Evolutionary conservation across 768 basidiomycete genomes (phyloP).

Genomic region (Naganishia vaughanmartiniae): DNA sequence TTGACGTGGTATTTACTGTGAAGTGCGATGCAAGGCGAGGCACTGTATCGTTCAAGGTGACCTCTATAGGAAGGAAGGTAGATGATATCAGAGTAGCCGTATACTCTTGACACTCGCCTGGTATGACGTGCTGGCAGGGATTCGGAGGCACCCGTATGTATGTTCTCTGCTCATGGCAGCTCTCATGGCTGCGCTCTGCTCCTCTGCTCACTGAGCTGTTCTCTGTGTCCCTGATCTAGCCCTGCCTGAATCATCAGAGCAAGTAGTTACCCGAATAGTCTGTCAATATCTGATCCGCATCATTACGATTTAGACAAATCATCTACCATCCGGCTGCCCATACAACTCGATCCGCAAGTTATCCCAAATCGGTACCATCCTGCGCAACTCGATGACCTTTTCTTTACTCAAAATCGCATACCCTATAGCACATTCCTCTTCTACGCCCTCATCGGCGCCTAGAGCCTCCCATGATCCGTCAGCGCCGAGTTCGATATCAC

Average conservation of each 20-base stretch:
- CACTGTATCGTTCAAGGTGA: background rate
- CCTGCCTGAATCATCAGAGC: too few relatives aligned
- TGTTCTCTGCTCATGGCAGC: too few relatives aligned
- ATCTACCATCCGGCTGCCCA: constrained; percentile 3
- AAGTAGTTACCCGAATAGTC: too few relatives aligned
- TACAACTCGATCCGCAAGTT: constrained; percentile 7
- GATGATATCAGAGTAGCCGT: too few relatives aligned
- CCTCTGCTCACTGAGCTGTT: too few relatives aligned
- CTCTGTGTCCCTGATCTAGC: too few relatives aligned
- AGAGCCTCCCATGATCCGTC: constrained; percentile 15
- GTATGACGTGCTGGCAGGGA: too few relatives aligned
- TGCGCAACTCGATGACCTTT: background rate
- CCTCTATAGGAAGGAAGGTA: too few relatives aligned
- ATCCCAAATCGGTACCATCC: constrained; percentile 14
- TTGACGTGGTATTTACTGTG: background rate
- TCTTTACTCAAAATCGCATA: constrained; percentile 18
- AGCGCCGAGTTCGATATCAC: background rate
- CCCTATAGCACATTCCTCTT: constrained; percentile 12
- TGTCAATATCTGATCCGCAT: too few relatives aligned
- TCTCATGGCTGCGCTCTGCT: too few relatives aligned
- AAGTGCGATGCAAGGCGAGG: background rate
- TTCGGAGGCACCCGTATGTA: too few relatives aligned
- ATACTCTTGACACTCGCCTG: too few relatives aligned
- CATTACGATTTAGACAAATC: background rate
- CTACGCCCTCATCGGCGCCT: background rate